Evolutionary conservation across 441 rosid genomes (phyloP).

Genomic region (Eruca vesicaria): DNA sequence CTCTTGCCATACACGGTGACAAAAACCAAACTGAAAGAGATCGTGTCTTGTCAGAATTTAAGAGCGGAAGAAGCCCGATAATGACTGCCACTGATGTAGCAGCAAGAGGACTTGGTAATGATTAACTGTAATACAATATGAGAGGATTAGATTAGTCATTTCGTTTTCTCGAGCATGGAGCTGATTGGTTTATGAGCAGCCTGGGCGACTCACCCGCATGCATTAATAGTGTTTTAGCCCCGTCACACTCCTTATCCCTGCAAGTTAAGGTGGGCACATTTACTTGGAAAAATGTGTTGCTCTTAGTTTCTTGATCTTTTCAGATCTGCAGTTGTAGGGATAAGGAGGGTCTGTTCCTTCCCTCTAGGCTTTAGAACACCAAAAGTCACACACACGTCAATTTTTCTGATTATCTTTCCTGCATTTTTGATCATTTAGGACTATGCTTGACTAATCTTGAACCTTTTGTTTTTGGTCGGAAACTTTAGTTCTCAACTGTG

Average conservation of each 20-base stretch:
- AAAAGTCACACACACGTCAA: not conserved
- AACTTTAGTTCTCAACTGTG: slow-evolving; percentile 9
- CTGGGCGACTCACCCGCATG: slow-evolving; percentile 77
- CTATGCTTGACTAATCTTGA: not conserved
- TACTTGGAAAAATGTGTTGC: slow-evolving; percentile 75
- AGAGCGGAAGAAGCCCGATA: slow-evolving; percentile 89
- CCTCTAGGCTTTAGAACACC: slow-evolving; percentile 27
- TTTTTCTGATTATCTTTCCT: slow-evolving; percentile 5
- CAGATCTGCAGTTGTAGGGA: slow-evolving; percentile 87
- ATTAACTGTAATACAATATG: slow-evolving; percentile 58
- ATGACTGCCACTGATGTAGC: slow-evolving; percentile 99
- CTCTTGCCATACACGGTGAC: slow-evolving; percentile 96
- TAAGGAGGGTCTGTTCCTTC: slow-evolving; percentile 50
- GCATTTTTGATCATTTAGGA: slow-evolving; percentile 4
- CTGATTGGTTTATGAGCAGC: slow-evolving; percentile 83
- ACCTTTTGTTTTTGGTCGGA: not conserved
- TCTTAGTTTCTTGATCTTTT: slow-evolving; percentile 62
- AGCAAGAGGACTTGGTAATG: slow-evolving; percentile 99
- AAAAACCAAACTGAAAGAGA: slow-evolving; percentile 95
- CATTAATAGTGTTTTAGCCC: slow-evolving; percentile 43
- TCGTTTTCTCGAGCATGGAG: slow-evolving; percentile 61
- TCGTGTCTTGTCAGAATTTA: slow-evolving; percentile 95
- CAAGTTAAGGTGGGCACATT: slow-evolving; percentile 99
- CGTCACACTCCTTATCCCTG: slow-evolving; percentile 92
- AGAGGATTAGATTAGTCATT: slow-evolving; percentile 51